Evolutionary conservation across 371 early-diverging fungal species (phyloP).

Genomic region (Mortierella sp.): DNA sequence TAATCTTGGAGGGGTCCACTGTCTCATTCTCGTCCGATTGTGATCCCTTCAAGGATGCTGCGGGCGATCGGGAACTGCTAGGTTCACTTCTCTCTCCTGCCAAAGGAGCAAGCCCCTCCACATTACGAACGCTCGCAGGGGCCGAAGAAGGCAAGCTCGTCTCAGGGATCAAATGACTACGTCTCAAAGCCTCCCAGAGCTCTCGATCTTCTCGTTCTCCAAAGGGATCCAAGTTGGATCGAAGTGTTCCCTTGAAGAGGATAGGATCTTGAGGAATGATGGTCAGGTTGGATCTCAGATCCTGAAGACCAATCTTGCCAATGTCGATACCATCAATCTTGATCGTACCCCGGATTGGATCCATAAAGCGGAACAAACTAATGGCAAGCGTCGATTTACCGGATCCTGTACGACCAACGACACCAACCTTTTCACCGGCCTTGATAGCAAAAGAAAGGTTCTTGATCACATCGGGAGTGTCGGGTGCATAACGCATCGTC

Average conservation of each 20-base stretch:
- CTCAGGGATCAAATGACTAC: conserved; percentile 57
- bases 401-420: conserved; percentile 65
- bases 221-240: conserved; percentile 77
- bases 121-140: neutral
- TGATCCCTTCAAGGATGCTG: conserved; percentile 23
- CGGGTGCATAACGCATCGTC: conserved; percentile 74
- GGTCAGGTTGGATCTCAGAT: conserved; percentile 71
- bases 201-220: conserved; percentile 65
- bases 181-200: conserved; percentile 73
- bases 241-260: conserved; percentile 72
- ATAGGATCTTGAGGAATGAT: conserved; percentile 83
- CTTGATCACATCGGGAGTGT: conserved; percentile 74
- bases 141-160: conserved; percentile 15
- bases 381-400: conserved; percentile 80
- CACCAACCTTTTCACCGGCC: conserved; percentile 56
- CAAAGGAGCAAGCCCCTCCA: neutral
- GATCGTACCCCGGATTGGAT: conserved; percentile 70
- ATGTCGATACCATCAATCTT: conserved; percentile 77
- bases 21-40: conserved; percentile 20
- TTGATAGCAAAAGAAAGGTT: conserved; percentile 55
- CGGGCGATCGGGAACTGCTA: conserved; percentile 14
- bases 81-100: too few species aligned
- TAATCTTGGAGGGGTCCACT: conserved; percentile 38
- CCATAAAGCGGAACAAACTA: conserved; percentile 77
- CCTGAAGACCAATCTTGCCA: conserved; percentile 66